Evolutionary conservation across 2,329 filamentous ascomycete species (phyloP), one percentile per base, ranked within the genome.

Genomic region (Lachnellula suecica): DNA sequence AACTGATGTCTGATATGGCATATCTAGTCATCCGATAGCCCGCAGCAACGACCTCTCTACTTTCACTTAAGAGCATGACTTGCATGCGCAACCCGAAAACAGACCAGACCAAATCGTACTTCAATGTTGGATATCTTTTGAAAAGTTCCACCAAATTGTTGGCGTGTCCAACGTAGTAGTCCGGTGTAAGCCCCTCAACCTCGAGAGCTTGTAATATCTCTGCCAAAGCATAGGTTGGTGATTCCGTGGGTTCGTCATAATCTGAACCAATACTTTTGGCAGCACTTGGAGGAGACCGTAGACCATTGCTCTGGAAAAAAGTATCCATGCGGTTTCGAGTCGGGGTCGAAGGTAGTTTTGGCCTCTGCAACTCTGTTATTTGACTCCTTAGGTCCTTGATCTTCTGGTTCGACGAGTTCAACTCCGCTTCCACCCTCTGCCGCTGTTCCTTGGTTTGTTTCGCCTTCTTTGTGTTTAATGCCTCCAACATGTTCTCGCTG

Each of bases 101-200:
- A 4, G 91, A 89, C 94, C 94, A 99, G 1, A 91, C 92, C 44
- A 99, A 75, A 70, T 99, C 95, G 69, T 97, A 97, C 68, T 99
- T 99, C 52, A 99, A 79, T 1, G 90, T 93, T 1, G 91, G 90
- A 70, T 97, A 85, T 48, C 91, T 82, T 69, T 93, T 96, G 73
- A 99, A 96, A n/a, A 99, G 78, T 57, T 95, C 89, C n/a, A 97
- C 94, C 8, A 99, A 78, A 59, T 84, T 89, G 67, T 99, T 99
- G 23, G 91, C 91, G 56, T 91, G 84, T 54, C 89, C 89, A 47
- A 99, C 93, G 67, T 99, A 99, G 72, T 96, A 97, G 70, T 97
- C 94, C 0, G 93, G 87, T 40, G 84, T 82, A 84, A 97, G 89
- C 23, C 89, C 90, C 66, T 91, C 89, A 11, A 87, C 79, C 68